phyloP scores from a whole-genome alignment of 305 asterid genomes.

The Rubia balearica region DNA sequence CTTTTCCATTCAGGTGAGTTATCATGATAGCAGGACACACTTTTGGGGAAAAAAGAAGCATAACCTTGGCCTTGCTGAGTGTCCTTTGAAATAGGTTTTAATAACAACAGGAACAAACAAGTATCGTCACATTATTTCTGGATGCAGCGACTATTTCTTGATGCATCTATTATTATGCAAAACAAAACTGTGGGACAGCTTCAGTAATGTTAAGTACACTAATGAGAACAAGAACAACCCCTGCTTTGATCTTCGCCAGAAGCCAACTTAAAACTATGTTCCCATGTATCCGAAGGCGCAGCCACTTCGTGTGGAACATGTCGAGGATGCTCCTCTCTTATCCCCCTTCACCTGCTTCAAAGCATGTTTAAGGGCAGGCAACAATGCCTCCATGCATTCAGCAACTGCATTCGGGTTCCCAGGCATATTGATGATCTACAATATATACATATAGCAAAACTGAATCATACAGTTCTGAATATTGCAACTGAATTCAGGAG shows the following conservation, averaged over 20 bases:
- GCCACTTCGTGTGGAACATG: conserved; percentile 73
- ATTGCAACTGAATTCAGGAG: not conserved
- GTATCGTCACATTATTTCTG: too few species aligned
- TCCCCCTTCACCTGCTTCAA: conserved; percentile 74
- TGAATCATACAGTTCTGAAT: not conserved
- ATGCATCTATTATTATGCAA: not conserved
- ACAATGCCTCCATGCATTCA: conserved; percentile 83
- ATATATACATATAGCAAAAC: not conserved
- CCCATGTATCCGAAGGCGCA: conserved; percentile 58
- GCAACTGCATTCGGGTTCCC: conserved; percentile 95
- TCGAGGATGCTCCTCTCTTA: conserved; percentile 77
- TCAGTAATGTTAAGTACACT: not conserved
- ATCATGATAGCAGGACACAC: too few species aligned
- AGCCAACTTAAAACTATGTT: conserved; percentile 52
- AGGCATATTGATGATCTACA: conserved; percentile 92
- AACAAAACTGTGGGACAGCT: not conserved
- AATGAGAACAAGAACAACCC: conserved; percentile 77
- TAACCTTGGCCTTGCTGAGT: too few species aligned
- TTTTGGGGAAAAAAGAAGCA: too few species aligned
- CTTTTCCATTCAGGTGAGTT: too few species aligned
- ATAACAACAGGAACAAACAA: too few species aligned
- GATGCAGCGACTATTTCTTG: too few species aligned
- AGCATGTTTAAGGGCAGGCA: conserved; percentile 88
- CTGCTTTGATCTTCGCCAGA: conserved; percentile 29
- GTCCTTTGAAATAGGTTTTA: too few species aligned